These are phyloP conservation scores for Paxillus ammoniavirescens DNA, from an alignment of 768 basidiomycete genomes.

Conservation along the genomic window DNA sequence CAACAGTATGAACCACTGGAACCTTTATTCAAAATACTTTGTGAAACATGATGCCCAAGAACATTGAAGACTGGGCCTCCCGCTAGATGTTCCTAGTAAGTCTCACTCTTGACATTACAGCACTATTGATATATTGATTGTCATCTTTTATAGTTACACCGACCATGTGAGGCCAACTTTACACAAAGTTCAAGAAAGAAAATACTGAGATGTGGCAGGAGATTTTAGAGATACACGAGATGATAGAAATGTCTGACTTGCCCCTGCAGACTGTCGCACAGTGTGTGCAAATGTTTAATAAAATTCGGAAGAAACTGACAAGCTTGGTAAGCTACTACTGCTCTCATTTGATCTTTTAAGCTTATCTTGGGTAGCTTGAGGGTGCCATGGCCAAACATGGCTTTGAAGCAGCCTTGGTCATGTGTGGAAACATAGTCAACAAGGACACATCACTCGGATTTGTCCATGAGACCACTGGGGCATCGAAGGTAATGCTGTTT, in stretches of 20 bases:
- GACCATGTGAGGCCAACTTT: background rate
- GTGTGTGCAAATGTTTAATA: background rate
- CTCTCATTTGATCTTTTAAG: background rate
- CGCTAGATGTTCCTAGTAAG: background rate
- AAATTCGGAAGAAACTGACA: background rate
- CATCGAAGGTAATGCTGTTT: background rate
- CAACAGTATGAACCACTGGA: background rate
- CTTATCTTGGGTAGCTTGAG: slow-evolving; percentile 1
- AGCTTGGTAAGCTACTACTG: background rate
- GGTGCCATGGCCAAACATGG: slow-evolving; percentile 1
- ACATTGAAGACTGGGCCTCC: background rate
- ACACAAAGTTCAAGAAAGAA: slow-evolving; percentile 1
- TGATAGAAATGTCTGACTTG: background rate
- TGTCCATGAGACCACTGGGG: background rate
- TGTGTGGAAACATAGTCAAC: slow-evolving; percentile 9
- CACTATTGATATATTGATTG: too few species aligned
- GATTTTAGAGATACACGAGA: background rate
- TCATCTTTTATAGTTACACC: background rate
- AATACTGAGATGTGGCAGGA: background rate
- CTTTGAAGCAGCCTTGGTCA: slow-evolving; percentile 7
- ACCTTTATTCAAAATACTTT: background rate
- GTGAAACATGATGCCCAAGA: slow-evolving; percentile 4
- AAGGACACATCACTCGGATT: slow-evolving; percentile 1
- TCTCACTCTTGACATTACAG: too few species aligned
- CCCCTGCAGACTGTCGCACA: background rate